phyloP scores from a whole-genome alignment of 495 filamentous ascomycete species.

The Xylaria palmicola region DNA sequence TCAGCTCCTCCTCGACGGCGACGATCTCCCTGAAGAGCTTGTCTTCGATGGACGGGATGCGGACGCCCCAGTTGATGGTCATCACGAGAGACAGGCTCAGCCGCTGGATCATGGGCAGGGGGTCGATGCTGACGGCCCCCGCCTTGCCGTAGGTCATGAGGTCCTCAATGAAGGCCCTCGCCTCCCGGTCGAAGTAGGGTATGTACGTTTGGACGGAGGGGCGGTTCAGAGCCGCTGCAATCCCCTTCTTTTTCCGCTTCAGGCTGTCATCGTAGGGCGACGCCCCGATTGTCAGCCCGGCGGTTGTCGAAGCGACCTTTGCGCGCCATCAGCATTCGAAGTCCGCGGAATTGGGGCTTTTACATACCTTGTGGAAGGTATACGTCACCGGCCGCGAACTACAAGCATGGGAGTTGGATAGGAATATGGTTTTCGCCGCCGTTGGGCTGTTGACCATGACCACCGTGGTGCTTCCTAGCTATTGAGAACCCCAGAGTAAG shows the following conservation, averaged over 20 bases:
- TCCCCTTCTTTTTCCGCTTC: slow-evolving; percentile 64
- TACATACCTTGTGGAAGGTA: slow-evolving; percentile 61
- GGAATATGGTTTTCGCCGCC: slow-evolving; percentile 57
- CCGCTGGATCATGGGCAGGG: slow-evolving; percentile 61
- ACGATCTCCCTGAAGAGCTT: slow-evolving; percentile 62
- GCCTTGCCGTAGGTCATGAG: slow-evolving; percentile 53
- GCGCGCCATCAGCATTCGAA: neutral
- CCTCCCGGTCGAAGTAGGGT: slow-evolving; percentile 60
- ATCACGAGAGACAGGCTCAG: slow-evolving; percentile 56
- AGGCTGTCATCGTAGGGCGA: slow-evolving; percentile 62
- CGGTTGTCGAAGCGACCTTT: slow-evolving; percentile 60
- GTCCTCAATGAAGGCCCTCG: slow-evolving; percentile 59
- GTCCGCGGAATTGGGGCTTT: neutral
- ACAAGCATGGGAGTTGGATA: slow-evolving; percentile 54
- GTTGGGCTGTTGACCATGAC: slow-evolving; percentile 61
- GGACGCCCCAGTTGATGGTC: slow-evolving; percentile 63
- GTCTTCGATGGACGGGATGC: slow-evolving; percentile 57
- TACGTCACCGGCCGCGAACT: slow-evolving; percentile 62
- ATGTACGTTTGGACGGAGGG: slow-evolving; percentile 61
- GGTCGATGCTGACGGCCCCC: slow-evolving; percentile 55
- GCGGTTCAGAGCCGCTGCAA: slow-evolving; percentile 61
- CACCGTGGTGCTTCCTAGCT: slow-evolving; percentile 60
- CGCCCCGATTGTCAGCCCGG: slow-evolving; percentile 66
- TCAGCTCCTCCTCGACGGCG: slow-evolving; percentile 60
- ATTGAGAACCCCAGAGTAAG: too few species aligned